Evolutionary conservation across 805 yeast genomes (phyloP).

Genomic region (Suhomyces prunicola): DNA sequence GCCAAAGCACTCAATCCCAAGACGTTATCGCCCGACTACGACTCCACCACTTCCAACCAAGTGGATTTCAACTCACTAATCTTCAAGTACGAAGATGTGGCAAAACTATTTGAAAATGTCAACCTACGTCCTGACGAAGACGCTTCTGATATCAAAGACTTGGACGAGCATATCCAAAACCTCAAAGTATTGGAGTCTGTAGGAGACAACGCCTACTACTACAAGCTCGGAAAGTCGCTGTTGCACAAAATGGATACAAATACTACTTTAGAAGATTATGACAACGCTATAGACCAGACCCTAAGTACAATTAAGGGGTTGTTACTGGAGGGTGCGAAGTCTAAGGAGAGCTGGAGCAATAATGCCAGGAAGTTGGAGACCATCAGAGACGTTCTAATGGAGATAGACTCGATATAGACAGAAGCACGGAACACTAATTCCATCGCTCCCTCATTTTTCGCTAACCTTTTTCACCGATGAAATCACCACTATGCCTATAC

Average conservation of each 20-base stretch:
- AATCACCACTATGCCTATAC: too few species aligned
- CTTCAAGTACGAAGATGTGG: conserved; percentile 20
- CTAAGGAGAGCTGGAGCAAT: conserved; percentile 33
- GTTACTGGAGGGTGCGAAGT: conserved; percentile 27
- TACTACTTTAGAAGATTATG: conserved; percentile 29
- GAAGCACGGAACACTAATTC: too few species aligned
- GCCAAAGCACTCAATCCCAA: conserved; percentile 6
- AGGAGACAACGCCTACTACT: conserved; percentile 21
- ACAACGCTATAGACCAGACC: conserved; percentile 23
- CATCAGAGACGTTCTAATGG: conserved; percentile 20
- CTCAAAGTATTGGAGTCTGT: conserved; percentile 17
- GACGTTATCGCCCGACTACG: neutral
- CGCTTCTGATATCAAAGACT: conserved; percentile 11
- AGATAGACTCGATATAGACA: too few species aligned
- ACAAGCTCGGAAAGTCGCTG: conserved; percentile 21
- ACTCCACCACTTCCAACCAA: neutral
- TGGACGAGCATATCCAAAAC: conserved; percentile 20
- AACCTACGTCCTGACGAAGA: conserved; percentile 5
- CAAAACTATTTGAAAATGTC: conserved; percentile 17
- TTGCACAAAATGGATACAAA: conserved; percentile 16
- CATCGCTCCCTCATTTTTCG: too few species aligned
- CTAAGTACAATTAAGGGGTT: conserved; percentile 25
- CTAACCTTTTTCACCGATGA: too few species aligned
- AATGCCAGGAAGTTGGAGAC: conserved; percentile 32
- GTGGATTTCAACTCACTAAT: conserved; percentile 13